Percentiles rank a stretch among this genome's conserved stretches.
phyloP scores from a whole-genome alignment of 495 filamentous ascomycete genomes.

The Lophiostoma macrostomum region DNA sequence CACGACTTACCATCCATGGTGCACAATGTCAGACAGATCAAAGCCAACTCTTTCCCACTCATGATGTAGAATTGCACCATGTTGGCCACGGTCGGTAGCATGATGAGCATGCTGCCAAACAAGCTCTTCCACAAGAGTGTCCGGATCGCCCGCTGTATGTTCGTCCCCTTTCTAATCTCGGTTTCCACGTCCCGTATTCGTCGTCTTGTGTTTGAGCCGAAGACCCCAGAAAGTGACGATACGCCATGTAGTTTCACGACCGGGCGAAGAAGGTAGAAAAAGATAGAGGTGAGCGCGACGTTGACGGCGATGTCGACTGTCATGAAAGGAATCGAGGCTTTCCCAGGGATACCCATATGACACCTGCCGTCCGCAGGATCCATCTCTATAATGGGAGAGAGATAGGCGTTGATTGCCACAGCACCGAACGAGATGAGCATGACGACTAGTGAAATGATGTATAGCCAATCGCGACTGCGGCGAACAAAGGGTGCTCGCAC shows the following conservation, averaged over 20 bases:
- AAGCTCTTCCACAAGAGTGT: constrained; percentile 15
- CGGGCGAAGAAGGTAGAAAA: background rate
- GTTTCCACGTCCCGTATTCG: too few relatives aligned
- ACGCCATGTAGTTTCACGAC: background rate
- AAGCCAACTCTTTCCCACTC: constrained; percentile 9
- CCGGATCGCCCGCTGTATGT: constrained; percentile 7
- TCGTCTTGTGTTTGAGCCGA: too few relatives aligned
- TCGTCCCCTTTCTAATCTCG: background rate
- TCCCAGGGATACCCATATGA: background rate
- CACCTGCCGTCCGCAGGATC: background rate
- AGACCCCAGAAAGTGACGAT: background rate
- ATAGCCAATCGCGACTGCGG: background rate
- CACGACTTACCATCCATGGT: constrained; percentile 9
- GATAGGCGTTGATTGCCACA: background rate
- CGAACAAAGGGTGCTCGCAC: constrained; percentile 2
- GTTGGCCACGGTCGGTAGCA: constrained; percentile 13
- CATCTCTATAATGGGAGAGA: background rate
- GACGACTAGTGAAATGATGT: background rate
- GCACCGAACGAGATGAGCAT: background rate
- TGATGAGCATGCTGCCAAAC: background rate
- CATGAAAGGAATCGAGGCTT: background rate
- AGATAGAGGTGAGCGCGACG: background rate
- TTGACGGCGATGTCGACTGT: background rate
- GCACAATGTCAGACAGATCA: constrained; percentile 14
- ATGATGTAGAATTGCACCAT: constrained; percentile 16